Conservation (phyloP, 2,329 filamentous ascomycete genomes). For the Apiospora aurea region DNA sequence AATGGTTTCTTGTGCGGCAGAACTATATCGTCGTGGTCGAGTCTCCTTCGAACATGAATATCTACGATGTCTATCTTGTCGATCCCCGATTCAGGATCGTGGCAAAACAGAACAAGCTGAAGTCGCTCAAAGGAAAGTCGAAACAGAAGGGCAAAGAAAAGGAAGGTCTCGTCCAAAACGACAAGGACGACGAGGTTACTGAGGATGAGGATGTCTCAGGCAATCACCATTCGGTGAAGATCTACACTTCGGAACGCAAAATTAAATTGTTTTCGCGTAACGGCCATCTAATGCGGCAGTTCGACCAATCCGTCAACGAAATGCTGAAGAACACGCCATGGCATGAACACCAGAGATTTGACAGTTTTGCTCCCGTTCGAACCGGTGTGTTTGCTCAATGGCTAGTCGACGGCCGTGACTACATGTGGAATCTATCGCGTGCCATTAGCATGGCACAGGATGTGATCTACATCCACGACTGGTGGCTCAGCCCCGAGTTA, state of each 20-base stretch:
- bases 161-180: slow-evolving; percentile 48
- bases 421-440: slow-evolving; percentile 99
- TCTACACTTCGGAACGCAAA: slow-evolving; percentile 92
- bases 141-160: slow-evolving; percentile 31
- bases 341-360: slow-evolving; percentile 84
- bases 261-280: slow-evolving; percentile 91
- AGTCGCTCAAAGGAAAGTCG: slow-evolving; percentile 54
- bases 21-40: slow-evolving; percentile 99
- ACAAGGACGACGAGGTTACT: slow-evolving; percentile 37
- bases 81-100: slow-evolving; percentile 87
- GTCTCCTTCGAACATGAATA: slow-evolving; percentile 97
- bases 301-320: slow-evolving; percentile 88
- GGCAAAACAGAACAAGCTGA: slow-evolving; percentile 70
- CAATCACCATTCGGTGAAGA: slow-evolving; percentile 83
- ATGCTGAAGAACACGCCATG: slow-evolving; percentile 87
- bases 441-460: slow-evolving; percentile 97
- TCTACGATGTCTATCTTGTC: slow-evolving; percentile 98
- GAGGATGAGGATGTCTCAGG: slow-evolving; percentile 44
- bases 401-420: slow-evolving; percentile 95
- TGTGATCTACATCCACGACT: slow-evolving; percentile 98
- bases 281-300: slow-evolving; percentile 87
- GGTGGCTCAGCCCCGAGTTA: slow-evolving; percentile 96
- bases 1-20: slow-evolving; percentile 98
- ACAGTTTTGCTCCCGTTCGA: slow-evolving; percentile 91
- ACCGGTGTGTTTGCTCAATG: slow-evolving; percentile 90